Conservation (phyloP, 2,329 filamentous ascomycete species). For the Ceratocystis smalleyi region DNA sequence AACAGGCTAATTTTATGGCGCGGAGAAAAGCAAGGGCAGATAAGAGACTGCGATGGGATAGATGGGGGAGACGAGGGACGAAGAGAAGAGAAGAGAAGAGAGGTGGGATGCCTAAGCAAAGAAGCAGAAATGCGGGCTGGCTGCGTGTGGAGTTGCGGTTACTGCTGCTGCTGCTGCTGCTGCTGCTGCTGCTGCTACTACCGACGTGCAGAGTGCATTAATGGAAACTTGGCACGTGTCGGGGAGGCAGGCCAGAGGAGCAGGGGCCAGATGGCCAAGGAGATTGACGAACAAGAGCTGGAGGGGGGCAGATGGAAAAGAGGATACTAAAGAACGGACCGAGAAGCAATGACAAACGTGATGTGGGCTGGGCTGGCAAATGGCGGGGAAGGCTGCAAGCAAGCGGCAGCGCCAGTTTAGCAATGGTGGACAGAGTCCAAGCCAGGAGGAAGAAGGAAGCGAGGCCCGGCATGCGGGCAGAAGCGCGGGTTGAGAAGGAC, state of each 20-base stretch:
- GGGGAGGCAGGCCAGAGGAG: not conserved
- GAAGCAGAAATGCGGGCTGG: too few relatives aligned
- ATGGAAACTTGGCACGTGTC: not conserved
- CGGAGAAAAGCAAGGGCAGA: not conserved
- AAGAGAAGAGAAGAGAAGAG: not conserved
- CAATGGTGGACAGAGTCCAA: too few relatives aligned
- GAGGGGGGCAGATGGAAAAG: not conserved
- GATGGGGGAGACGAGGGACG: not conserved
- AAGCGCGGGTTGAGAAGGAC: too few relatives aligned
- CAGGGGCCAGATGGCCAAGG: not conserved
- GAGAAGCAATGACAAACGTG: not conserved
- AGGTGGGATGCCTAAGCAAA: too few relatives aligned
- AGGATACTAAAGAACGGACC: not conserved
- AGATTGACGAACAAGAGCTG: not conserved
- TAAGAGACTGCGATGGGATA: not conserved
- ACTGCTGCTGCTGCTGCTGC: not conserved
- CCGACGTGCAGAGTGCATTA: not conserved
- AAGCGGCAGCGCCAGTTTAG: too few relatives aligned
- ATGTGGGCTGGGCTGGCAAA: too few relatives aligned
- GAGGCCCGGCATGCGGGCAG: too few relatives aligned
- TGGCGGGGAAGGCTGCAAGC: too few relatives aligned
- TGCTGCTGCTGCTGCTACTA: not conserved
- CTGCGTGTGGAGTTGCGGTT: not conserved
- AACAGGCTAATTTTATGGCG: not conserved
- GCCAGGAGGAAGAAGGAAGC: too few relatives aligned